Percentiles rank a stretch among this genome's conserved stretches.
Conservation (phyloP, 495 filamentous ascomycete species). For the Penicillium desertorum region DNA sequence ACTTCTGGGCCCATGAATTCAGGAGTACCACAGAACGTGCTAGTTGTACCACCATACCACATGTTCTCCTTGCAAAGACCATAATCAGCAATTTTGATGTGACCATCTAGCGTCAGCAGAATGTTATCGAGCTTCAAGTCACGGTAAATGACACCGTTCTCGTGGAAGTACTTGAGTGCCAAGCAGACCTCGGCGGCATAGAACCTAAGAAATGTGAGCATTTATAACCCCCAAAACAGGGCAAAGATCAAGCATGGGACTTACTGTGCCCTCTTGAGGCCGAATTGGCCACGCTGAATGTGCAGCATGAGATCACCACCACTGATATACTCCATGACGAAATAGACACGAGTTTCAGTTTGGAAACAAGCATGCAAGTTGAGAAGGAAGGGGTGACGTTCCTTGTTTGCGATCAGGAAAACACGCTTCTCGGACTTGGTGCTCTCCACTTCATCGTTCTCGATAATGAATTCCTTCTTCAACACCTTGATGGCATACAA, state of each 20-base stretch:
- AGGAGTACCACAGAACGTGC: conserved; percentile 98
- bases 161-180: conserved; percentile 98
- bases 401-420: conserved; percentile 95
- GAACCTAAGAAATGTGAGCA: conserved; percentile 59
- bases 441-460: conserved; percentile 99
- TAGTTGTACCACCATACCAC: conserved; percentile 97
- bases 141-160: conserved; percentile 99
- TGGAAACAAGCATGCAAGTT: conserved; percentile 99
- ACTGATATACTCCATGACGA: conserved; percentile 99
- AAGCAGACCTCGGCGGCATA: conserved; percentile 97
- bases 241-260: conserved; percentile 32
- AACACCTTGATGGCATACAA: conserved; percentile 98
- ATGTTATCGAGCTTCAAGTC: conserved; percentile 99
- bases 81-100: conserved; percentile 98
- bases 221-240: neutral
- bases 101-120: conserved; percentile 89
- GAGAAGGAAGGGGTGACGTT: conserved; percentile 93
- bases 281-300: conserved; percentile 95
- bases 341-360: conserved; percentile 97
- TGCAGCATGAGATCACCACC: conserved; percentile 99
- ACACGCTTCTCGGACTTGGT: conserved; percentile 97
- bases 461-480: conserved; percentile 99
- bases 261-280: conserved; percentile 92
- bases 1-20: conserved; percentile 99
- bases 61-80: conserved; percentile 99